A percentile compares a stretch with the other conserved stretches of the same genome.
Conservation (phyloP, 1,284 basidiomycete genomes). For the Ganoderma multipileum region DNA sequence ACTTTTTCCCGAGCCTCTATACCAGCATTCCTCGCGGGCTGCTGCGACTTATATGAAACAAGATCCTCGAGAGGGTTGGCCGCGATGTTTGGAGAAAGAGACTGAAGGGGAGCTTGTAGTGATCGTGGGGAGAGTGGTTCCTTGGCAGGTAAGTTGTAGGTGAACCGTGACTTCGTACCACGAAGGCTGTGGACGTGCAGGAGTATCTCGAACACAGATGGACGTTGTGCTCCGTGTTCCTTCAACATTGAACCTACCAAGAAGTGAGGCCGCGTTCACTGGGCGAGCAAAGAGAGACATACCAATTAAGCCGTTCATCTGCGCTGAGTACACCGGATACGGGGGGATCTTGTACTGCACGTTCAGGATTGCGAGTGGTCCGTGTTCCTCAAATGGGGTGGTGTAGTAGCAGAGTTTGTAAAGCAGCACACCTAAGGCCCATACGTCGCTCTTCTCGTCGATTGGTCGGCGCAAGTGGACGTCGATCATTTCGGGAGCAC, state of each 20-base stretch:
- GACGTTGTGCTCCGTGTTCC: constrained; percentile 85
- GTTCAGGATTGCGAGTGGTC: constrained; percentile 94
- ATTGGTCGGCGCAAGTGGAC: constrained; percentile 83
- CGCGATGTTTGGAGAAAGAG: constrained; percentile 37
- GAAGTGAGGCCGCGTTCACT: background rate
- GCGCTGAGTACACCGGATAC: constrained; percentile 90
- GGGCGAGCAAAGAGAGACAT: constrained; percentile 37
- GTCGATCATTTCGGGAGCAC: constrained; percentile 99
- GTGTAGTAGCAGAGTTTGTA: constrained; percentile 98
- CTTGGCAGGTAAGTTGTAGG: constrained; percentile 64
- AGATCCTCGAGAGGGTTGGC: constrained; percentile 50
- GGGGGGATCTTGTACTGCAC: constrained; percentile 95
- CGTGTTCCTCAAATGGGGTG: constrained; percentile 97
- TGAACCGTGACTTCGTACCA: constrained; percentile 81
- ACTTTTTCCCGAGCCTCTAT: constrained; percentile 75
- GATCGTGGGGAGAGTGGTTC: constrained; percentile 47
- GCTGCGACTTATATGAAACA: constrained; percentile 46
- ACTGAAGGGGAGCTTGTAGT: constrained; percentile 34
- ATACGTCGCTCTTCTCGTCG: constrained; percentile 90
- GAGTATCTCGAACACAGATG: constrained; percentile 83
- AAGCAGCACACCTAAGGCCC: constrained; percentile 80
- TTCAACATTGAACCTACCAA: constrained; percentile 82
- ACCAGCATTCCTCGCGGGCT: constrained; percentile 51
- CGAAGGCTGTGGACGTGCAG: constrained; percentile 80
- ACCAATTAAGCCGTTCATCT: constrained; percentile 91